These are phyloP conservation scores for Chlorella sp. DNA, from an alignment of 139 green algal species.

Conservation along the genomic window DNA sequence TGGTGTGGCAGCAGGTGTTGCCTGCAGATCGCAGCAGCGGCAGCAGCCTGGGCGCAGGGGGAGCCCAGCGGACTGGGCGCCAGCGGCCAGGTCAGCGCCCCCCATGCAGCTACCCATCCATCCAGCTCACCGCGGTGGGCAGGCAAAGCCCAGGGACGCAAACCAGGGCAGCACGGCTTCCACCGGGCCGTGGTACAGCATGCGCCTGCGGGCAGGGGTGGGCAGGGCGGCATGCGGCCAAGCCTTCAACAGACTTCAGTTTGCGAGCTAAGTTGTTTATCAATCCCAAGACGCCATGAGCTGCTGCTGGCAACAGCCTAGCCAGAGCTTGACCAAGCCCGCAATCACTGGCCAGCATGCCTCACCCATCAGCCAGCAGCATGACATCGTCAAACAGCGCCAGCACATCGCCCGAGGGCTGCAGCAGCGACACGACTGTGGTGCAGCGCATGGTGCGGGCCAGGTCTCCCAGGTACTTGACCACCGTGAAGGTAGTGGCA, in stretches of 20 bases:
- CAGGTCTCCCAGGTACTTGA: constrained; percentile 49
- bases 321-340: too few relatives aligned
- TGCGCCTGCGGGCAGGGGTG: not conserved
- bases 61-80: too few relatives aligned
- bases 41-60: too few relatives aligned
- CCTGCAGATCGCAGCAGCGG: too few relatives aligned
- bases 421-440: constrained; percentile 70
- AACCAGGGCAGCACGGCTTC: constrained; percentile 65
- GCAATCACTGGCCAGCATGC: not conserved
- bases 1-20: too few relatives aligned
- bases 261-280: too few relatives aligned
- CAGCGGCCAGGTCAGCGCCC: too few relatives aligned
- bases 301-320: too few relatives aligned
- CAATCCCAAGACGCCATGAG: too few relatives aligned
- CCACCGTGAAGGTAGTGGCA: constrained; percentile 76
- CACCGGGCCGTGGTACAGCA: constrained; percentile 76
- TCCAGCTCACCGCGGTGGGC: constrained; percentile 49
- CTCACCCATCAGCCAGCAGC: constrained; percentile 63
- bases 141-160: constrained; percentile 64
- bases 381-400: constrained; percentile 78
- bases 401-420: constrained; percentile 65
- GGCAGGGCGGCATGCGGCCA: too few relatives aligned
- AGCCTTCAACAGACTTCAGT: too few relatives aligned
- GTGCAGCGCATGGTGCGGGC: constrained; percentile 53
- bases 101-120: too few relatives aligned